Evolutionary conservation across 2,329 filamentous ascomycete species (phyloP), one percentile per base, ranked within the genome.

Genomic region (Sordariomycetes sp.): DNA sequence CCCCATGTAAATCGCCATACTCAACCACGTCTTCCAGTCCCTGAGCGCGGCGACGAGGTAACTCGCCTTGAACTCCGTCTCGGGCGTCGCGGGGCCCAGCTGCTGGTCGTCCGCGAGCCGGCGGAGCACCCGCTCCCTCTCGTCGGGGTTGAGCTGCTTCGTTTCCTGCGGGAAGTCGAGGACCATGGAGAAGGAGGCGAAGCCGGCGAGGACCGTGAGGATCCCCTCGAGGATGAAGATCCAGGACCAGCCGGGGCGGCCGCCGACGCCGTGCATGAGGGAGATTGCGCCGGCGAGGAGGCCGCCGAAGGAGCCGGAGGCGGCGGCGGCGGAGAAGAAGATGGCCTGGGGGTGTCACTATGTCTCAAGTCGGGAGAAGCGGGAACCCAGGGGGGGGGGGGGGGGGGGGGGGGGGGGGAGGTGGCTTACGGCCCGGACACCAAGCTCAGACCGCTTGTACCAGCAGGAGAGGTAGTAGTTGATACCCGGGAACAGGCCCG

Each of bases 111-210:
- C 71, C 58, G 80, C 80, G 25, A 92, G 74, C 2, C 89, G 80
- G 10, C 82, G 78, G 20, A 89, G 70, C 0, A 92, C 86, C 17
- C 87, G 80, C 4, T 75, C 73, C 12, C 86, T 82, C 62, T 94
- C 87, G 1, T 77, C 76, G 0, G 77, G 74, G 0, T 80, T 79
- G 4, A 94, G 76, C 66, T 91, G 92, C 0, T 66, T 78, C 6
- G 87, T 87, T 53, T 84, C 77, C 61, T 89, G 86, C 0, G 89
- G 89, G 67, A 89, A 92, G 65, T 94, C 88, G 63, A 88, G 81
- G 2, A 91, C 85, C 70, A 86, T 76, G 80, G 82, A 89, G 71
- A 85, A 89, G 6, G 80, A 85, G 1, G 75, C 69, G 4, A 84
- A 59, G 1, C 85, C 87, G 6, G 88, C 75, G 1, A 88, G 1